phyloP scores from a whole-genome alignment of 257 asterid species.

The Anisodus acutangulus region DNA sequence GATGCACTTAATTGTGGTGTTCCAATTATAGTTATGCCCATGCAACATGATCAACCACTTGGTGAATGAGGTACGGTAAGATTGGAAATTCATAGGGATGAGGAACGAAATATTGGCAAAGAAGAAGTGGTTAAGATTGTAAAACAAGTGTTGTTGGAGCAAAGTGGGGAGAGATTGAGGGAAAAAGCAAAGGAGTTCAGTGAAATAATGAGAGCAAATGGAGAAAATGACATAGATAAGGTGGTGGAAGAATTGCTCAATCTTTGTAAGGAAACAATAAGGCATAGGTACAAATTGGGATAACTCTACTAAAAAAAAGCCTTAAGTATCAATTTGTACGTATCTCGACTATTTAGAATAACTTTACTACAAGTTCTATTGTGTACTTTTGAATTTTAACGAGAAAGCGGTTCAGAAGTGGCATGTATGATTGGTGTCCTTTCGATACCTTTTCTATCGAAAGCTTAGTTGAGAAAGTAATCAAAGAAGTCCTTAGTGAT shows the following conservation, averaged over 20 bases:
- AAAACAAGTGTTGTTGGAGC: constrained; percentile 47
- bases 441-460: neutral
- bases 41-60: constrained; percentile 57
- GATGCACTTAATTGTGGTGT: constrained; percentile 51
- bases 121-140: constrained; percentile 53
- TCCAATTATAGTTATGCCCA: constrained; percentile 49
- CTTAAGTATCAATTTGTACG: neutral
- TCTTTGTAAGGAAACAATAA: constrained; percentile 36
- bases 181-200: constrained; percentile 41
- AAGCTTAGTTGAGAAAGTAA: neutral
- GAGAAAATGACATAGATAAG: constrained; percentile 36
- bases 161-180: constrained; percentile 30
- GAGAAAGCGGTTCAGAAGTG: no score
- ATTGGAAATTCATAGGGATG: constrained; percentile 53
- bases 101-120: constrained; percentile 43
- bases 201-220: no score
- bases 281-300: neutral
- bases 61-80: constrained; percentile 59
- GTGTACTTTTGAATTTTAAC: neutral
- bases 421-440: neutral
- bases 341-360: neutral
- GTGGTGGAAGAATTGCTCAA: constrained; percentile 51
- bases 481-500: neutral
- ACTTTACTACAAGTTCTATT: neutral
- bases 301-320: neutral